Evolutionary conservation across 2,329 filamentous ascomycete genomes (phyloP), one percentile per base, ranked within the genome.

Genomic region (Colletotrichum shisoi): DNA sequence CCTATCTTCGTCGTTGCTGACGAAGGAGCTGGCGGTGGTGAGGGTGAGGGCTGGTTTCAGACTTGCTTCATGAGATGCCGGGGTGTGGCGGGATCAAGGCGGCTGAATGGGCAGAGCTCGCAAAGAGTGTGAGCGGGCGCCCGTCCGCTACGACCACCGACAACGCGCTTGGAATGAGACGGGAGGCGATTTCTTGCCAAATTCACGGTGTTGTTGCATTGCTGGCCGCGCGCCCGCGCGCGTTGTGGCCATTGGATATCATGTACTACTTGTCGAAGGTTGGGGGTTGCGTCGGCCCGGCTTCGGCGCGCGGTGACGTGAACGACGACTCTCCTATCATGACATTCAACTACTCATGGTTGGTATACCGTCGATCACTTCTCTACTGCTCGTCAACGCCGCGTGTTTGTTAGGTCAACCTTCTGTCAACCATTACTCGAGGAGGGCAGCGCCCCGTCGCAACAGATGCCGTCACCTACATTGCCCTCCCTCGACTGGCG

Each of bases 61-160:
- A 72, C 75, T 72, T 80, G 79, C 78, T 77, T 80, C 78, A 81
- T 71, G 71, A 71, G 63, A 61, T 69, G 70, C 71, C 52, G 67
- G 69, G 69, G 68, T 70, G 62, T 65, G 61, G 56, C 57, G 62
- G 57, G 21, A 65, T 64, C 59, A 59, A 51, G 56, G 19, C 57
- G 34, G 54, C 37, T 39, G 53, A 15, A 48, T 54, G 60, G 53
- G 57, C 53, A 48, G 46, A 42, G 57, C 57, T 37, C 49, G 51
- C 57, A 66, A 17, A 42, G 48, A 51, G 57, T 49, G 49, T 54
- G 49, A 65, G 57, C 63, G 44, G 11, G 27, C 37, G 24, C 42
- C n/a, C 44, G 4, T 31, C 19, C 37, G 48, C 48, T 15, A 19
- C 19, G 34, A 21, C 45, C 27, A 34, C 27, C 42, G 17, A 19